These are phyloP conservation scores for Pythium dissimile DNA, from an alignment of 352 stramenopile species.

Conservation along the genomic window DNA sequence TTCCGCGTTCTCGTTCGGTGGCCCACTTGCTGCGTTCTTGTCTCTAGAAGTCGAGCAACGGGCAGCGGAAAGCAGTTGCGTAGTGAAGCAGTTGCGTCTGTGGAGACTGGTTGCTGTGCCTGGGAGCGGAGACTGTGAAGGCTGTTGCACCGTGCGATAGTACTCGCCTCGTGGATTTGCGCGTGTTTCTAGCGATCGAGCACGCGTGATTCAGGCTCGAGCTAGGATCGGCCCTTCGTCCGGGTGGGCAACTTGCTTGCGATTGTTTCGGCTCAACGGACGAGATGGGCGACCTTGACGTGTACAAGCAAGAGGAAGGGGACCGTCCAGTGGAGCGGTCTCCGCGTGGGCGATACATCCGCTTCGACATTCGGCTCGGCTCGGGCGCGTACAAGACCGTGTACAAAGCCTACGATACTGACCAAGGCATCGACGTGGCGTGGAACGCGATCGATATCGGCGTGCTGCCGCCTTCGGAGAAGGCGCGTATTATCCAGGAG, in stretches of 20 bases:
- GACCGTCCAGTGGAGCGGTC: slow-evolving; percentile 76
- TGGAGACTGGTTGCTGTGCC: no score
- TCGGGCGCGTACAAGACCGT: slow-evolving; percentile 88
- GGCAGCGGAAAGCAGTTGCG: not conserved
- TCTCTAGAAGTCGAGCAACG: not conserved
- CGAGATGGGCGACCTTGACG: slow-evolving; percentile 58
- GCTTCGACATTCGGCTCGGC: slow-evolving; percentile 81
- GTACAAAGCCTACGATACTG: slow-evolving; percentile 97
- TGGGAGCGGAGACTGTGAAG: no score
- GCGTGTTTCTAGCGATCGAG: no score
- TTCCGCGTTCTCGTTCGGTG: not conserved
- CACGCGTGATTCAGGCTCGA: no score
- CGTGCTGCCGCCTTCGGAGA: slow-evolving; percentile 93
- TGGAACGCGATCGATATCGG: slow-evolving; percentile 99
- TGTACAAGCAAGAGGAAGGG: slow-evolving; percentile 71
- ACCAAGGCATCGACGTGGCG: slow-evolving; percentile 98
- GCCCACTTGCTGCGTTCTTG: not conserved
- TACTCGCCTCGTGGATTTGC: no score
- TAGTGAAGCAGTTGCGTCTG: no score
- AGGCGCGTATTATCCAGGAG: slow-evolving; percentile 96
- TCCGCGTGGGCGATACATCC: slow-evolving; percentile 80
- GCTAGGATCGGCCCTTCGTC: no score
- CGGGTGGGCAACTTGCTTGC: no score
- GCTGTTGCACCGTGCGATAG: no score
- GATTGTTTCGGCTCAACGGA: not conserved